A percentile compares a stretch with the other conserved stretches of the same genome.
phyloP scores from a whole-genome alignment of 257 asterid species.

The Petrea volubilis region DNA sequence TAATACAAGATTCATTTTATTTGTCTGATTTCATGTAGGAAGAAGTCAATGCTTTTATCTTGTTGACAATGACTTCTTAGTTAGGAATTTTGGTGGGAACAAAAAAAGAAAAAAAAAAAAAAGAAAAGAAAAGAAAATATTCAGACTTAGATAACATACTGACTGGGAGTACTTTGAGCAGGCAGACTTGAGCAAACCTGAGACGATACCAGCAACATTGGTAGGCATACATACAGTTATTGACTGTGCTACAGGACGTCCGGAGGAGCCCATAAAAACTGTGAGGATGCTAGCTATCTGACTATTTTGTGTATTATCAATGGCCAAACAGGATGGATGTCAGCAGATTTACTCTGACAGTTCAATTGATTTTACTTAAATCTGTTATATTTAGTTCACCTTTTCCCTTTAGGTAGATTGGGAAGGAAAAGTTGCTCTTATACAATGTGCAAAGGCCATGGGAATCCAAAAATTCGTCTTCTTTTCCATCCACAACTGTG shows the following conservation, averaged over 20 bases:
- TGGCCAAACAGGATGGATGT: neutral
- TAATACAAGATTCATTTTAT: neutral
- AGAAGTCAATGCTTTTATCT: neutral
- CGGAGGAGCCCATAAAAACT: constrained; percentile 93
- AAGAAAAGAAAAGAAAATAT: neutral
- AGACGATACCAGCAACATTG: constrained; percentile 92
- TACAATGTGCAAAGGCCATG: constrained; percentile 98
- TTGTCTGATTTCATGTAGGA: neutral
- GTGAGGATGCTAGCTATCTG: constrained; percentile 47
- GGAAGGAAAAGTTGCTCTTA: constrained; percentile 99
- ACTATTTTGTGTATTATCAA: neutral
- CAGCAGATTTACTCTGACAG: neutral
- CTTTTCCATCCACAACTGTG: constrained; percentile 96
- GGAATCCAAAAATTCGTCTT: constrained; percentile 86
- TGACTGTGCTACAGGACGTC: constrained; percentile 99
- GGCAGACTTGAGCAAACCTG: constrained; percentile 98
- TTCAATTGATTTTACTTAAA: neutral
- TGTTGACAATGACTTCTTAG: neutral
- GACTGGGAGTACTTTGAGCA: constrained; percentile 41
- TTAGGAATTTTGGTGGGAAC: neutral
- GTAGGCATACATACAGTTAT: constrained; percentile 92
- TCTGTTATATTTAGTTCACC: constrained; percentile 25
- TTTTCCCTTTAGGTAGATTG: constrained; percentile 88
- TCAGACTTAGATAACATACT: constrained; percentile 17
- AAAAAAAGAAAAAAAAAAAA: no score